Conservation (phyloP, 805 yeast species). For the Metschnikowia aberdeeniae region DNA sequence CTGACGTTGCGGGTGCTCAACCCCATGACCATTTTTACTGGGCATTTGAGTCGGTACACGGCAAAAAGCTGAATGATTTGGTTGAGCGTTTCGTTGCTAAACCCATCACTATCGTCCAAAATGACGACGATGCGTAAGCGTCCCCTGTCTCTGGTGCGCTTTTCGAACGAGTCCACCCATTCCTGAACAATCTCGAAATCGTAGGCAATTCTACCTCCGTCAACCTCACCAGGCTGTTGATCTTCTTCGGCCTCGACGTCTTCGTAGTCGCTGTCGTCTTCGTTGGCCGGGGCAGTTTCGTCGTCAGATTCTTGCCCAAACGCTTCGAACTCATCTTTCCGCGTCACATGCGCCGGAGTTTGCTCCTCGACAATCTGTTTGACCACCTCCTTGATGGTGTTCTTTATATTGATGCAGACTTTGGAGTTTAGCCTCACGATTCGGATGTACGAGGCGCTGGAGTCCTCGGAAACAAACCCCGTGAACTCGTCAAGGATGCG, state of each 20-base stretch:
- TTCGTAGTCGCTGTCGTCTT: conserved; percentile 9
- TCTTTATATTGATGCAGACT: conserved; percentile 30
- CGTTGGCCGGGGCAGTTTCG: conserved; percentile 7
- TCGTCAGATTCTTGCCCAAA: conserved; percentile 10
- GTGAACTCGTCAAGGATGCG: conserved; percentile 36
- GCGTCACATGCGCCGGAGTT: not conserved
- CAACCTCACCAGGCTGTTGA: conserved; percentile 15
- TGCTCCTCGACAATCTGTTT: conserved; percentile 24
- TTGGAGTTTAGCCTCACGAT: conserved; percentile 29
- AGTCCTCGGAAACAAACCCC: conserved; percentile 14
- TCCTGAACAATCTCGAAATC: conserved; percentile 35
- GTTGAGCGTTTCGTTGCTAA: conserved; percentile 31
- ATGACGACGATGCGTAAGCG: conserved; percentile 23
- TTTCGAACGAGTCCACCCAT: conserved; percentile 23
- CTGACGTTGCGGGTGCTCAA: conserved; percentile 33
- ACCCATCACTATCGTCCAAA: conserved; percentile 36
- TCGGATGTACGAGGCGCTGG: conserved; percentile 10
- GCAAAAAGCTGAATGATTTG: conserved; percentile 31
- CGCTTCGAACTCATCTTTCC: not conserved
- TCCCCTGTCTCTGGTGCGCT: conserved; percentile 5
- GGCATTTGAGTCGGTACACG: conserved; percentile 23
- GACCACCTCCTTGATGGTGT: conserved; percentile 31
- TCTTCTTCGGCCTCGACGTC: conserved; percentile 16
- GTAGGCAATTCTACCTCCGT: conserved; percentile 27
- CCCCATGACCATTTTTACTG: conserved; percentile 35